Evolutionary conservation across 306 rosid species (phyloP).

Genomic region (Oxytropis ochrocephala): DNA sequence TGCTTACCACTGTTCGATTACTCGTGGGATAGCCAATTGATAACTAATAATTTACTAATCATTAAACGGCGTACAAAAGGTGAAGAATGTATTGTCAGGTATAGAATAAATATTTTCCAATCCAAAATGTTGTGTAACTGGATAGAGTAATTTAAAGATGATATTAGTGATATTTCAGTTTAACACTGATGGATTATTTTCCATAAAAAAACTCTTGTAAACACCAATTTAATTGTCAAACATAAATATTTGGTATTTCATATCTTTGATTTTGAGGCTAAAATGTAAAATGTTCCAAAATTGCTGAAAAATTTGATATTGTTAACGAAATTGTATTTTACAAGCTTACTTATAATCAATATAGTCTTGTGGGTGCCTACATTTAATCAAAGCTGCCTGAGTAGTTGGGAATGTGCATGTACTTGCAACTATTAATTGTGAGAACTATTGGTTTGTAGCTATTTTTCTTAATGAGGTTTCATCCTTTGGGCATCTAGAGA

Average conservation of each 20-base stretch:
- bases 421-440: not conserved
- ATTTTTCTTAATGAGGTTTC: not conserved
- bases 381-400: not conserved
- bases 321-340: not conserved
- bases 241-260: not conserved
- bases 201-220: not conserved
- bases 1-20: not conserved
- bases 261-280: not conserved
- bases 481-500: constrained; percentile 12
- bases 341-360: not conserved
- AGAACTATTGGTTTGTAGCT: not conserved
- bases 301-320: not conserved
- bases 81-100: not conserved
- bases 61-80: not conserved
- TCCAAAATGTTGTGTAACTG: not conserved
- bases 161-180: not conserved
- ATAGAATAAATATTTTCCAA: not conserved
- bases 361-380: not conserved
- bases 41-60: not conserved
- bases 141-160: not conserved
- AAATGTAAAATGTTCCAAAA: not conserved
- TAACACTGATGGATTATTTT: not conserved
- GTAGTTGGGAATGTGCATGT: not conserved
- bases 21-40: not conserved
- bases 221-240: not conserved